Conservation (phyloP, 2,329 filamentous ascomycete genomes). For the Juglanconis oblonga region DNA sequence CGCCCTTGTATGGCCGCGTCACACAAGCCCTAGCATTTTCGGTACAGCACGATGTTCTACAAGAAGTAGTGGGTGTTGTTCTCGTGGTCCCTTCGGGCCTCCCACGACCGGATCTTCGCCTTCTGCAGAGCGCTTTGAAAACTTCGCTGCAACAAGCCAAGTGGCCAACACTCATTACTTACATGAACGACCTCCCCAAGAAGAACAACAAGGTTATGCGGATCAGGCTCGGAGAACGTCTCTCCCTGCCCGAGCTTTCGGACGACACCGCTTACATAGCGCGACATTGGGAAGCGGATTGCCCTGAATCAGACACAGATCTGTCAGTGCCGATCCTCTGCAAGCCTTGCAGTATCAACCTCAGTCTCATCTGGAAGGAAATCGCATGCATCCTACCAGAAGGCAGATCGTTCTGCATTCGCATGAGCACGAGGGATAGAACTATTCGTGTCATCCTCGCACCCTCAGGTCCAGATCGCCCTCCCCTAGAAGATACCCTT, state of each 20-base stretch:
- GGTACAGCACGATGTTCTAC: conserved; percentile 12
- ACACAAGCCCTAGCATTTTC: conserved; percentile 12
- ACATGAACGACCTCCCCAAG: conserved; percentile 54
- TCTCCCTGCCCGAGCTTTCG: conserved; percentile 41
- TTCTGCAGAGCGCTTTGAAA: conserved; percentile 44
- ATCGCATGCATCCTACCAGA: neutral
- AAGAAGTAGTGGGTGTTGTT: conserved; percentile 16
- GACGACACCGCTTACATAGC: conserved; percentile 41
- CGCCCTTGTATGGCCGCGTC: conserved; percentile 2
- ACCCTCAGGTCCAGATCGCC: neutral
- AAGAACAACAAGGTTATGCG: conserved; percentile 57
- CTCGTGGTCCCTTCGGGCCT: conserved; percentile 6
- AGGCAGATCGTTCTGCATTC: conserved; percentile 20
- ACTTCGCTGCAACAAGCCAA: conserved; percentile 50
- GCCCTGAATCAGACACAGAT: conserved; percentile 45
- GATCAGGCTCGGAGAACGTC: conserved; percentile 47
- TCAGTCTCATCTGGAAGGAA: conserved; percentile 23
- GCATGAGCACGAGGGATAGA: conserved; percentile 21
- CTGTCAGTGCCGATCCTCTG: conserved; percentile 39
- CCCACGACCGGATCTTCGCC: conserved; percentile 37
- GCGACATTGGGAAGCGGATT: conserved; percentile 48
- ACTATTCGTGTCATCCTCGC: conserved; percentile 1
- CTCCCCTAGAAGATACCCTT: conserved; percentile 4
- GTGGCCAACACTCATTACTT: conserved; percentile 48
- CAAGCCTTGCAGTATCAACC: conserved; percentile 31